Base-by-base conservation (phyloP, 2,329 filamentous ascomycete genomes). In the Cadophora malorum region DNA sequence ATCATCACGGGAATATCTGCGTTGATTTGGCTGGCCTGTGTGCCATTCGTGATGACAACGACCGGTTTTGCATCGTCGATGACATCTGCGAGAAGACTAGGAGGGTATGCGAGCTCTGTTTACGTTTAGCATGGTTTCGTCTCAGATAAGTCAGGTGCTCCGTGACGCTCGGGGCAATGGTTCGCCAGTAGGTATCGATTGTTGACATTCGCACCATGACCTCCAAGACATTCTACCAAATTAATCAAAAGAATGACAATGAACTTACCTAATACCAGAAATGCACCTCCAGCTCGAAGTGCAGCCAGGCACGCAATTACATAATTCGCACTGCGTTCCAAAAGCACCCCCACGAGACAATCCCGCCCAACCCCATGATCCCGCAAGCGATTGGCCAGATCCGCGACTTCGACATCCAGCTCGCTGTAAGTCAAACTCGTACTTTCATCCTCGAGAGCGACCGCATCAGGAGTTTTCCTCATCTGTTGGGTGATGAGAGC, bases 231-330 rank as follows among this genome's bases (percentile, higher is more conserved):
- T 38, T 21, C 56, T 21, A 45, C 21, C 4, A 8, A 4, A 45
- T 35, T 12, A 41, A 6, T 16, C 25, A 1, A 1, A 23, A 58
- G 1, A 10, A 58, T 23, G 4, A 4, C 25, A 41, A 59, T 25
- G 5, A 14, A 41, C 56, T 59, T 59, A 59, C 56, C 56, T 3
- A 95, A 86, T 1, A 94, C 91, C 5, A 95, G 83, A 76, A 94
- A 95, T 1, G 92, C 92, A 64, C 92, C 92, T 63, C 91, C 92
- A 1, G 92, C 91, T 68, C 90, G 88, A 49, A 94, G 85, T n/a
- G 90, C 88, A 31, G 92, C 92, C 63, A 95, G 82, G 76, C 90
- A 93, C 19, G 91, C 89, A 78, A 94, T 89, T 69, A 95, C 90
- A 79, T 94, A 93, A 79, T 93, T 86, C 60, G 91, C 90, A 77